Percentiles rank a stretch among this genome's conserved stretches.
These are phyloP conservation scores for Santalum album DNA, from an alignment of 164 flowering plant genomes.

Conservation along the genomic window DNA sequence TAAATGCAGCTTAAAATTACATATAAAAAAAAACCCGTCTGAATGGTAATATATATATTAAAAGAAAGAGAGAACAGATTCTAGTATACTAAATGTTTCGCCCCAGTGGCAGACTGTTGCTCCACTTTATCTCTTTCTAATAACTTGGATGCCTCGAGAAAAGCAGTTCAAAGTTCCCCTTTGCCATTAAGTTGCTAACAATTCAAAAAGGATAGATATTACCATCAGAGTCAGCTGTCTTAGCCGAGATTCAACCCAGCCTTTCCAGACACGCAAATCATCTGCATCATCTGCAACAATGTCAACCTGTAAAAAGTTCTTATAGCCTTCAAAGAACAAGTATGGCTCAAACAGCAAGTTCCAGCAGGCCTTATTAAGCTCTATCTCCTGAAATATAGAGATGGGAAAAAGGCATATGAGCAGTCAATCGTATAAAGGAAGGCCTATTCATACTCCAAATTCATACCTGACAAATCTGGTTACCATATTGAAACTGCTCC, in stretches of 20 bases:
- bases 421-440: not conserved
- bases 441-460: not conserved
- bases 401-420: not conserved
- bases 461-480: slow-evolving; percentile 75
- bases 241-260: slow-evolving; percentile 97
- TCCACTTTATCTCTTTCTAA: no score
- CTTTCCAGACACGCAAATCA: slow-evolving; percentile 88
- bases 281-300: slow-evolving; percentile 78
- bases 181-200: no score
- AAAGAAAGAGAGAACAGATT: no score
- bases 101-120: no score
- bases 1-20: not conserved
- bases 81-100: no score
- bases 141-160: no score
- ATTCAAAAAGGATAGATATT: slow-evolving; percentile 13
- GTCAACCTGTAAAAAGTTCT: slow-evolving; percentile 90
- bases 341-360: slow-evolving; percentile 77
- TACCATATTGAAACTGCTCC: slow-evolving; percentile 82
- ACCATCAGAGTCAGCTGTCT: slow-evolving; percentile 89
- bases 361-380: slow-evolving; percentile 72
- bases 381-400: slow-evolving; percentile 58
- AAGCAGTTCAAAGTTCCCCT: no score
- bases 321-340: slow-evolving; percentile 76
- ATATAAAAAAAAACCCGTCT: no score
- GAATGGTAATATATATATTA: no score